phyloP scores from a whole-genome alignment of 305 asterid genomes.

The Fraxinus platypoda region DNA sequence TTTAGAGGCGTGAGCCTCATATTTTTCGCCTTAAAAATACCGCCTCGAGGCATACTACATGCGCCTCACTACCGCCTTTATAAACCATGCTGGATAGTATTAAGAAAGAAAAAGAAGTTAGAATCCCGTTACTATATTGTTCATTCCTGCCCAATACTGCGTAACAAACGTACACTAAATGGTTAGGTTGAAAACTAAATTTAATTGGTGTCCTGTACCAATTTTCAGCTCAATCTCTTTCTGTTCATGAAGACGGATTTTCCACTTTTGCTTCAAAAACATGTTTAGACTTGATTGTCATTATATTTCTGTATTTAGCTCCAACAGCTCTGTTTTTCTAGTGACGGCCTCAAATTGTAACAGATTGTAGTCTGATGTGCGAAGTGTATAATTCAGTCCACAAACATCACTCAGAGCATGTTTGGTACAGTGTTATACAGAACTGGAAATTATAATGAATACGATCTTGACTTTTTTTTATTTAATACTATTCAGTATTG shows the following conservation, averaged over 20 bases:
- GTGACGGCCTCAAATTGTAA: background rate
- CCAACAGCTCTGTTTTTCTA: background rate
- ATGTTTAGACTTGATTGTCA: background rate
- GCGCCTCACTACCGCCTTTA: no score
- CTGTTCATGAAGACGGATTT: background rate
- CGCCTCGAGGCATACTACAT: no score
- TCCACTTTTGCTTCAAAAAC: background rate
- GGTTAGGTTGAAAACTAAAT: background rate
- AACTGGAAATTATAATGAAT: background rate
- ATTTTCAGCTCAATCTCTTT: background rate
- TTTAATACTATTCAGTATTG: background rate
- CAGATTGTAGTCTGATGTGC: background rate
- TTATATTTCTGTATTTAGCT: background rate
- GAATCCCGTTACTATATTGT: background rate
- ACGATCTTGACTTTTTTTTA: background rate
- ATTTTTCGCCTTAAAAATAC: no score
- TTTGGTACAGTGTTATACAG: background rate
- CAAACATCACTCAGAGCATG: background rate
- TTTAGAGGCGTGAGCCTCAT: no score
- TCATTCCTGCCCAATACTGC: background rate
- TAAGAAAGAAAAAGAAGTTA: background rate
- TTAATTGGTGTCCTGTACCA: background rate
- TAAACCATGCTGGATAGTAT: background rate
- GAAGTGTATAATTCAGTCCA: background rate
- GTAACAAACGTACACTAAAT: background rate